phyloP scores from a whole-genome alignment of 305 asterid genomes.

The Fraxinus sp. region DNA sequence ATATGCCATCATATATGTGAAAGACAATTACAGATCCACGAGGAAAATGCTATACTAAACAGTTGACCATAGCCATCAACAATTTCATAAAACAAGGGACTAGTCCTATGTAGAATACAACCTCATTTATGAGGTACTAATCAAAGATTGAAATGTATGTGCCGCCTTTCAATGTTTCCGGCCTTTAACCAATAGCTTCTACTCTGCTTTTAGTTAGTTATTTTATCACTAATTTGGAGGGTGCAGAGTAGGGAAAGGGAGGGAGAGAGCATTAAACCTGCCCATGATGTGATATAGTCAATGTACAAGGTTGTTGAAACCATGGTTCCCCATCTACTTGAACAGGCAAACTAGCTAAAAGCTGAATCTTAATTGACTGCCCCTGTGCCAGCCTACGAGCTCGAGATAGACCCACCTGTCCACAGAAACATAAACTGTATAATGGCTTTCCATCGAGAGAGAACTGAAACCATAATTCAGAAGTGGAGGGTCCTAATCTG shows the following conservation, averaged over 20 bases:
- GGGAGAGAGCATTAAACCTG: slow-evolving; percentile 52
- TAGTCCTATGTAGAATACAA: slow-evolving; percentile 1
- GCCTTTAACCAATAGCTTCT: background rate
- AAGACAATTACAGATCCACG: background rate
- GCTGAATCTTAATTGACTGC: slow-evolving; percentile 82
- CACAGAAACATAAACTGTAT: slow-evolving; percentile 10
- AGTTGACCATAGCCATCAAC: background rate
- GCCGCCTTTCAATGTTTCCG: background rate
- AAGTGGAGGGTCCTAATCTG: background rate
- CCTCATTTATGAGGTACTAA: background rate
- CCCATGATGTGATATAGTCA: slow-evolving; percentile 83
- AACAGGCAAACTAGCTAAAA: slow-evolving; percentile 80
- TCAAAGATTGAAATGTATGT: background rate
- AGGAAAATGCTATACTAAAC: background rate
- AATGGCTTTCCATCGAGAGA: slow-evolving; percentile 6
- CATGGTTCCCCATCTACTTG: slow-evolving; percentile 98
- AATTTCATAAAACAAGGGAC: slow-evolving; percentile 3
- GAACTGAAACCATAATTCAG: background rate
- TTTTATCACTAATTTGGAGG: background rate
- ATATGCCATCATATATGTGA: background rate
- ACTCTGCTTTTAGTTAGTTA: background rate
- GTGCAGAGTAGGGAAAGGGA: background rate
- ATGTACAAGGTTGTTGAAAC: slow-evolving; percentile 84
- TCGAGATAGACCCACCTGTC: slow-evolving; percentile 90
- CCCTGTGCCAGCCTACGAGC: slow-evolving; percentile 97